Evolutionary conservation across 169 alveolate genomes (phyloP).

Genomic region (Amoebophrya sp.): DNA sequence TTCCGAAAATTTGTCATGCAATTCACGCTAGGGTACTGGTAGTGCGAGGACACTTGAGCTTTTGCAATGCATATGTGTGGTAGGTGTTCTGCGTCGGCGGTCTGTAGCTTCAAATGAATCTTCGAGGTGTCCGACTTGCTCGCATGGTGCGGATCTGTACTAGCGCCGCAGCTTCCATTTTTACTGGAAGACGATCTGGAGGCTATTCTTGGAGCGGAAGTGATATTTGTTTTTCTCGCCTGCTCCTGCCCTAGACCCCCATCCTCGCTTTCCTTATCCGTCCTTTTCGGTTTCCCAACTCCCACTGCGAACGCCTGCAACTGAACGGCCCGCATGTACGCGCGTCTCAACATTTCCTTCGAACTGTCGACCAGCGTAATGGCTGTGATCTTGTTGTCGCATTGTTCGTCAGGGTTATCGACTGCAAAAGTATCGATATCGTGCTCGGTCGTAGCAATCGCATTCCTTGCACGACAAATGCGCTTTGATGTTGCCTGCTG

Average conservation of each 20-base stretch:
- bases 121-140: too few species aligned
- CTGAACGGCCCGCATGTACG: neutral
- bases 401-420: neutral
- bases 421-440: neutral
- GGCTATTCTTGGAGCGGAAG: neutral
- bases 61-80: too few species aligned
- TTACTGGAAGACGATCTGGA: too few species aligned
- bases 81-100: too few species aligned
- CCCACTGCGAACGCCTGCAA: neutral
- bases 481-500: neutral
- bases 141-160: too few species aligned
- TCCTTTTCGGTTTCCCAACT: neutral
- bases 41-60: too few species aligned
- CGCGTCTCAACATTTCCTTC: neutral
- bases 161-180: too few species aligned
- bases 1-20: too few species aligned
- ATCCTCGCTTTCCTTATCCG: too few species aligned
- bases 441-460: neutral
- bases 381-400: neutral
- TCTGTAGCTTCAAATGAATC: too few species aligned
- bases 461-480: neutral
- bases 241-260: neutral
- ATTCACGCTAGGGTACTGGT: too few species aligned
- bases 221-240: neutral
- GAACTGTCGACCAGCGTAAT: neutral